phyloP scores from a whole-genome alignment of 805 yeast species.

The Candida sithepensis region DNA sequence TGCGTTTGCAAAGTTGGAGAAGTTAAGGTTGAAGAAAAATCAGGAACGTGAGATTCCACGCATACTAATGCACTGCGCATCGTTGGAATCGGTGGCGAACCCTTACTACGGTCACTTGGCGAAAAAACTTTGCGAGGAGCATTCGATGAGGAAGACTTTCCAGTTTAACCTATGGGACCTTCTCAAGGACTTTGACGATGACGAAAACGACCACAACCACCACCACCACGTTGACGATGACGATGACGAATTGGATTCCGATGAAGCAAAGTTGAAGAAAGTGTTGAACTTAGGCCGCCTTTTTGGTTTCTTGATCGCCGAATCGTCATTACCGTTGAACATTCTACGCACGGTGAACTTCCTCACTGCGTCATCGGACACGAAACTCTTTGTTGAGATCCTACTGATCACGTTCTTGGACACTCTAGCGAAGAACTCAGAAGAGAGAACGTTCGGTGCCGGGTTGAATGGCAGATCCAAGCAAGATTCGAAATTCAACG shows the following conservation, averaged over 20 bases:
- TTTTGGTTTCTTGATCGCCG: conserved; percentile 72
- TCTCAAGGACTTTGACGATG: conserved; percentile 63
- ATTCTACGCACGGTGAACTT: conserved; percentile 71
- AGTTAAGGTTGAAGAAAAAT: conserved; percentile 67
- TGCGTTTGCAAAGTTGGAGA: conserved; percentile 78
- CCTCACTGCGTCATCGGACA: conserved; percentile 57
- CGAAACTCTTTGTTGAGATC: conserved; percentile 68
- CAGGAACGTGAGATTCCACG: conserved; percentile 87
- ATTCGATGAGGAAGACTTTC: conserved; percentile 73
- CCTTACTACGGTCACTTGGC: conserved; percentile 88
- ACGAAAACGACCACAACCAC: no score
- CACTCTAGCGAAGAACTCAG: conserved; percentile 59
- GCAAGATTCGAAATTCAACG: conserved; percentile 32
- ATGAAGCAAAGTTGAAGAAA: conserved; percentile 53
- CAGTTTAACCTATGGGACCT: conserved; percentile 91
- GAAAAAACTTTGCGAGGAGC: conserved; percentile 68
- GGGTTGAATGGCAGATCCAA: conserved; percentile 33
- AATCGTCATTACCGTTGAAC: conserved; percentile 70
- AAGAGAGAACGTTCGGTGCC: conserved; percentile 41
- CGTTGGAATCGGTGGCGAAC: conserved; percentile 77
- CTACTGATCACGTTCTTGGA: conserved; percentile 66
- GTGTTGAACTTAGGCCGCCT: conserved; percentile 74
- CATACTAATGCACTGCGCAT: conserved; percentile 81
- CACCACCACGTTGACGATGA: no score
- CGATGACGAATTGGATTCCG: conserved; percentile 43